Conservation (phyloP, 305 asterid genomes). For the Solanum hybrid region DNA sequence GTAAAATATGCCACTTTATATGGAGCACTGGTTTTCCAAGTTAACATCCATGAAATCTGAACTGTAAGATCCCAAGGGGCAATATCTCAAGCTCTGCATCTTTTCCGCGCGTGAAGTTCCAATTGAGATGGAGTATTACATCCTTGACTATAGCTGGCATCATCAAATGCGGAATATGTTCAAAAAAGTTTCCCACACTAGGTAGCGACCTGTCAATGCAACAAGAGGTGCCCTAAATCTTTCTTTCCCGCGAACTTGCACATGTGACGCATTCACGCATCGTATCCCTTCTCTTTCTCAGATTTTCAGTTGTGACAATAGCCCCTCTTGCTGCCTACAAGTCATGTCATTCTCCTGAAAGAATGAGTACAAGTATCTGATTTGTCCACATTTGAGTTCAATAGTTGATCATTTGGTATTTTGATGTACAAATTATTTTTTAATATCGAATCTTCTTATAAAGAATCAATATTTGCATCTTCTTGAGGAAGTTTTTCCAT, state of each 20-base stretch:
- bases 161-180: background rate
- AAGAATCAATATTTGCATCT: background rate
- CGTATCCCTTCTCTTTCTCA: background rate
- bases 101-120: background rate
- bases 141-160: background rate
- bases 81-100: background rate
- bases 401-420: background rate
- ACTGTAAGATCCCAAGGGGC: background rate
- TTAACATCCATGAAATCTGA: background rate
- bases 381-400: background rate
- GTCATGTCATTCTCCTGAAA: background rate
- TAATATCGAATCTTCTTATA: background rate
- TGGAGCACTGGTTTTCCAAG: background rate
- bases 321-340: background rate
- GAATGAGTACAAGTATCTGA: background rate
- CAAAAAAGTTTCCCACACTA: background rate
- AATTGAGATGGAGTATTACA: background rate
- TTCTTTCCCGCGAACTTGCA: background rate
- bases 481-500: background rate
- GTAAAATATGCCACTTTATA: background rate
- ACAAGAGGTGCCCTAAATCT: background rate
- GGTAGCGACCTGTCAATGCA: background rate
- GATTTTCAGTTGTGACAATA: background rate
- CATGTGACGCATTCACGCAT: background rate
- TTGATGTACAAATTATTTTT: background rate